Conservation (phyloP, 345 rosid species). For the Cardiospermum halicacabum region DNA sequence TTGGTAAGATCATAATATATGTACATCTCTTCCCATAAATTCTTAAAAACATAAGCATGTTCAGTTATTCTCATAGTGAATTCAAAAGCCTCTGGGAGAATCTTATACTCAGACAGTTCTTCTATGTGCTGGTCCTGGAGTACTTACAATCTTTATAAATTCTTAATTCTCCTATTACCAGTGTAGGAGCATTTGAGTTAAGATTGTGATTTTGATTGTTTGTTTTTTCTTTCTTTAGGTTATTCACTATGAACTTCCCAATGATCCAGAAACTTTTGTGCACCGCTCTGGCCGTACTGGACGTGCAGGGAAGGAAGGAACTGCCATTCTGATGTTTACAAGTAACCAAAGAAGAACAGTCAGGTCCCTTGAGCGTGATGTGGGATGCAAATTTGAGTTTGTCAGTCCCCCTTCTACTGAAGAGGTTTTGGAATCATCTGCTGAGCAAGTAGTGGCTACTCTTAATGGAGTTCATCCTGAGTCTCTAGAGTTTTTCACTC, state of each 20-base stretch:
- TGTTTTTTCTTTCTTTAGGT: conserved; percentile 39
- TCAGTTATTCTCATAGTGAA: conserved; percentile 4
- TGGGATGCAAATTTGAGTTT: conserved; percentile 84
- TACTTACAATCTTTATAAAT: not conserved
- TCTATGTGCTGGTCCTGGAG: not conserved
- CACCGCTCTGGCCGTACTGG: conserved; percentile 99
- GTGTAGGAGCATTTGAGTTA: not conserved
- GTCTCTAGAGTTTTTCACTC: conserved; percentile 66
- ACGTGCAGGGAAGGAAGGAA: conserved; percentile 97
- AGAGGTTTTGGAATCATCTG: conserved; percentile 80
- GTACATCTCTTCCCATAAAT: not conserved
- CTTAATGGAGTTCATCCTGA: conserved; percentile 86
- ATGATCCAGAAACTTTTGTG: conserved; percentile 96
- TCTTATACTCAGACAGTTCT: not conserved
- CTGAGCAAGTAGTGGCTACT: conserved; percentile 83
- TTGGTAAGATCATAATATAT: conserved; percentile 46
- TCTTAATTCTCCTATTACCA: not conserved
- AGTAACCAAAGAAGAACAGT: conserved; percentile 86
- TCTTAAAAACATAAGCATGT: not conserved
- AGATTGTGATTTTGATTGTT: not conserved
- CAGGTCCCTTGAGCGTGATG: conserved; percentile 85
- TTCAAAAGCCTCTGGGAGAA: not conserved
- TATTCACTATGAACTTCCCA: conserved; percentile 96
- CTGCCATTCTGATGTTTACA: conserved; percentile 80
- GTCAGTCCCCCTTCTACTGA: conserved; percentile 73